A percentile compares a stretch with the other conserved stretches of the same genome.
These are phyloP conservation scores for Cercospora brassicicola DNA, from an alignment of 2,329 filamentous ascomycete genomes.

Conservation along the genomic window DNA sequence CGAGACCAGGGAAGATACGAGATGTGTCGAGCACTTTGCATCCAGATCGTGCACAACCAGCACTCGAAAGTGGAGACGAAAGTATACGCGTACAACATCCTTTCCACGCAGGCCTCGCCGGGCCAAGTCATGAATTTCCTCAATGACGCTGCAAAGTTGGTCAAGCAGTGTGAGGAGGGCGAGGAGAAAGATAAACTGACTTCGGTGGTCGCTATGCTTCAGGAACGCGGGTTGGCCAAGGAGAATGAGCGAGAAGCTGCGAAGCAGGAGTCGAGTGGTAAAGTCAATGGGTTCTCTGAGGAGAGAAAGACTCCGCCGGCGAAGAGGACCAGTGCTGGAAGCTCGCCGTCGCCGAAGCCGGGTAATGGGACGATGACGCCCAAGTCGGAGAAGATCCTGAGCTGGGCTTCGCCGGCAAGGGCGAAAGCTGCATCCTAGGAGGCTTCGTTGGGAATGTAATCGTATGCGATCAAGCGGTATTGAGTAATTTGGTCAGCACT, in stretches of 20 bases:
- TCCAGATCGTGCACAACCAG: conserved; percentile 26
- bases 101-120: conserved; percentile 24
- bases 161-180: conserved; percentile 16
- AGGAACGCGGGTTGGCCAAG: conserved; percentile 16
- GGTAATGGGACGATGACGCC: conserved; percentile 26
- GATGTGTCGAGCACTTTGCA: conserved; percentile 27
- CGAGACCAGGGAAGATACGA: conserved; percentile 24
- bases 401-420: conserved; percentile 21
- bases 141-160: conserved; percentile 23
- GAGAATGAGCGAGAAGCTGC: conserved; percentile 7
- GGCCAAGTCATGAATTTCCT: conserved; percentile 26
- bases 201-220: conserved; percentile 24
- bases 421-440: neutral
- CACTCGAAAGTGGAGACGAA: conserved; percentile 25
- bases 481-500: neutral
- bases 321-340: neutral
- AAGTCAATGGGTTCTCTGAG: neutral
- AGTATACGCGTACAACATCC: conserved; percentile 32
- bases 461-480: neutral
- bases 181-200: conserved; percentile 23
- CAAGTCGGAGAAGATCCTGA: conserved; percentile 28
- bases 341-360: neutral
- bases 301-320: neutral
- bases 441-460: neutral
- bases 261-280: neutral